Base-by-base conservation (phyloP, 495 filamentous ascomycete genomes). In the Baudoinia panamericana region DNA sequence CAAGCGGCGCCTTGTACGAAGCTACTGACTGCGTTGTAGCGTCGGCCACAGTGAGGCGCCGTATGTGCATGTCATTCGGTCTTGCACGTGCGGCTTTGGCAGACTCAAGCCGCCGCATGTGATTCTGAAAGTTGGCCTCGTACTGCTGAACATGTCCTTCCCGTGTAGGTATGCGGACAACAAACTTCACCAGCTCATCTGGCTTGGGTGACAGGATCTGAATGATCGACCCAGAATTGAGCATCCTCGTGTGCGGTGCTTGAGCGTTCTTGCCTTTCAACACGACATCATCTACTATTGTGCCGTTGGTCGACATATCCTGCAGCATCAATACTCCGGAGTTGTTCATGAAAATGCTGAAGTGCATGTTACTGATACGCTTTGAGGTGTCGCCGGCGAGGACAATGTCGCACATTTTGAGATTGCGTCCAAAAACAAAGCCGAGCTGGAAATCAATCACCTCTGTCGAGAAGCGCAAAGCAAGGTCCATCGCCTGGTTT, bases 261-360 rank as follows among this genome's bases (percentile, higher is more conserved):
- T 23, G 61, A 57, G 17, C 63, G 51, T 16, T 48, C 61, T 49
- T 72, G 50, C 46, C 41, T 59, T 67, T 55, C 1, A 93, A 67
- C 13, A 74, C 64, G 17, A 59, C 59, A 17, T 71, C 63, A 57
- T 93, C 86, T 33, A 97, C 85, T 25, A 82, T 58, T 5, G 92
- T 96, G 17, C 90, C 90, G 48, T 94, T 96, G 0, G 85, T 93
- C 0, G 90, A 96, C 38, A 71, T 69, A 48, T 97, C 90, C 56
- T 93, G 76, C 4, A 96, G 60, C 86, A 97, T 93, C 49, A 95
- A 64, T 30, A 80, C 75, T 9, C 74, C 82, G 32, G 80, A 70
- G 3, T 72, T 61, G 40, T 84, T 96, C 36, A 93, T 61, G 52
- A 78, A 92, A 40, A 97, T 93, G 24, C 84, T 76, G 56, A 94